Evolutionary conservation across 2,329 filamentous ascomycete genomes (phyloP).

Genomic region (Coniella vitis): DNA sequence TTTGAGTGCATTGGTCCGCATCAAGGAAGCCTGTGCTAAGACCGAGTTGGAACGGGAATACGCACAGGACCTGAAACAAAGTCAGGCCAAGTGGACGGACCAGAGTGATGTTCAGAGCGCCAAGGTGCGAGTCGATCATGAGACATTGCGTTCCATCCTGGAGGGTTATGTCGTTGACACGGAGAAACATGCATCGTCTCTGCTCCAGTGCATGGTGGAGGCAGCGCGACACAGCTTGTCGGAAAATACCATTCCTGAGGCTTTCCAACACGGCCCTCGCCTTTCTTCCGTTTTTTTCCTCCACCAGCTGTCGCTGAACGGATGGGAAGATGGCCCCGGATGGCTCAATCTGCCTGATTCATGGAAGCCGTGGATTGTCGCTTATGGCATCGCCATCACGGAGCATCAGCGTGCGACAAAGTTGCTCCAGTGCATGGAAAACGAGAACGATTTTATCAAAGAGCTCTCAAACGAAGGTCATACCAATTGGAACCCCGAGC

Average conservation of each 20-base stretch:
- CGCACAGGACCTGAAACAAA: neutral
- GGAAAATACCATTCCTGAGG: neutral
- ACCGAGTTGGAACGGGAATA: neutral
- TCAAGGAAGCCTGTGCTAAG: neutral
- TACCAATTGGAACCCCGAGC: slow-evolving; percentile 43
- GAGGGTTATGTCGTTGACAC: neutral
- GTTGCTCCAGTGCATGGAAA: slow-evolving; percentile 24
- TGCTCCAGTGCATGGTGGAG: neutral
- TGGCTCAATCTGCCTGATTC: slow-evolving; percentile 23
- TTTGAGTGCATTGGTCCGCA: neutral
- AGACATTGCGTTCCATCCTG: neutral
- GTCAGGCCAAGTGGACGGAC: neutral
- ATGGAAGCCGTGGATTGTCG: slow-evolving; percentile 31
- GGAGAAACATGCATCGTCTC: neutral
- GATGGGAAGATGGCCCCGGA: slow-evolving; percentile 2
- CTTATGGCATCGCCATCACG: slow-evolving; percentile 34
- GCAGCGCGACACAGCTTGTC: neutral
- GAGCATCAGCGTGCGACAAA: slow-evolving; percentile 36
- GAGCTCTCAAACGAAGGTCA: slow-evolving; percentile 48
- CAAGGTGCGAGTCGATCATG: neutral
- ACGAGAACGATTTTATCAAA: slow-evolving; percentile 27
- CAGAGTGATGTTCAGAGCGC: neutral
- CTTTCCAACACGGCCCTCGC: slow-evolving; percentile 20
- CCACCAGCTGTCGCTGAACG: slow-evolving; percentile 23
- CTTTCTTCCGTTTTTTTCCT: slow-evolving; percentile 29